Evolutionary conservation across 2,329 filamentous ascomycete genomes (phyloP), one percentile per base, ranked within the genome.

Genomic region (Zalaria sp.): DNA sequence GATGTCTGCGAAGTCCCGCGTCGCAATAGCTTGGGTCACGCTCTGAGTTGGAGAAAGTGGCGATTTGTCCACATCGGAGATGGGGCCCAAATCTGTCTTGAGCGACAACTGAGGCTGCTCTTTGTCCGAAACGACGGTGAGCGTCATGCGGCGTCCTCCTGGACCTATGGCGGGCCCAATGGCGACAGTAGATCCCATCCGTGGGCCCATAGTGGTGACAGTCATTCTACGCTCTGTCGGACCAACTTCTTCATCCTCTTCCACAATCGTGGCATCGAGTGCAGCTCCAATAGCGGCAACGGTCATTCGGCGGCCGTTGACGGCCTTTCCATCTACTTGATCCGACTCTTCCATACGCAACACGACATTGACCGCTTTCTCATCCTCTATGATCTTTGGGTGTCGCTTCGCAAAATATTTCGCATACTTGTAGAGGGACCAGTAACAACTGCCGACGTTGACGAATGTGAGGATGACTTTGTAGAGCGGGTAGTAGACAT

Each of bases 311-410:
- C 46, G 37, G 18, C 39, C 37, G 2, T 43, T 25, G 6, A 25
- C 42, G 3, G 38, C 5, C 3, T 31, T 28, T 25, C 25, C 40
- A 6, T 36, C 38, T 9, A 35, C 32, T 4, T 40, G 37, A 1
- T 39, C 27, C 3, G 41, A 41, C 38, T 48, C 46, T 32, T 46
- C 44, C 28, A 48, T 25, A n/a, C 39, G 34, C 4, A 48, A 38
- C 1, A 48, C 45, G 5, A 48, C 45, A 27, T 46, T 40, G 4
- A 46, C 43, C 10, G 62, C 64, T 43, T 64, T 64, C 37, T 65
- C 61, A 42, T 70, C 65, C 43, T 71, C 67, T 27, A 63, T 62
- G 4, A 71, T 60, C 46, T 67, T 69, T 1, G 66, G 66, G 43
- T 69, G 68, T 10, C 64, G 58, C 32, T 58, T 58, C 5, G 66